Evolutionary conservation across 2,329 filamentous ascomycete genomes (phyloP), one percentile per base, ranked within the genome.

Genomic region (Aspergillus sp.): DNA sequence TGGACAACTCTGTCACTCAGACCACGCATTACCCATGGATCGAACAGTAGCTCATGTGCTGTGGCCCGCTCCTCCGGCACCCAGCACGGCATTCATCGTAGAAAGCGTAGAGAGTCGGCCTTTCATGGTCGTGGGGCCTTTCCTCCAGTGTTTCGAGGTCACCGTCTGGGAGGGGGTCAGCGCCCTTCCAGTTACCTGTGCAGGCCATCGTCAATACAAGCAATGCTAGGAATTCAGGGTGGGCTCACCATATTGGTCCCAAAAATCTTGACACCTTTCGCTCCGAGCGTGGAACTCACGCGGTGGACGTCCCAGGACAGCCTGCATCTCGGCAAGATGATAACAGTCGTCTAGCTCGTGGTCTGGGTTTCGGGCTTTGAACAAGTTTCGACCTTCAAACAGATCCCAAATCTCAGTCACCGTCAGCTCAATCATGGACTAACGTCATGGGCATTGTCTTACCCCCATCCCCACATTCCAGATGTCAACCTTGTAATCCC

Each of bases 391-490:
- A 45, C 45, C 46, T 32, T 60, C 54, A 21, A 61, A 60, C 1
- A 58, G 48, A 52, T 63, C 57, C 57, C 60, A 61, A 5, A 60
- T 58, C 60, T 63, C 5, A n/a, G 7, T 19, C 14, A 45, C 29
- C 32, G 32, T 58, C 25, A 56, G 54, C 17, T 14, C n/a, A 36
- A 42, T 53, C 21, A 16, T 20, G 11, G 14, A 23, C 13, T 21
- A 23, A 44, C 14, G 6, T 3, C 21, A 23, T 9, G 21, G 11
- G 1, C 9, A 16, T 31, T 14, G 7, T n/a, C 60, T 51, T 59
- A 66, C 60, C 55, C 68, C 55, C 44, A 63, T 52, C 31, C 53
- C 67, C 21, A 67, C 56, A 47, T 61, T 66, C 66, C 67, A 70
- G 11, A 69, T 64, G 51, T 69, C 63, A 31, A 66, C 62, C 45